A percentile compares a stretch with the other conserved stretches of the same genome.
These are phyloP conservation scores for Yarrowia bubula DNA, from an alignment of 805 yeast genomes.

Conservation along the genomic window DNA sequence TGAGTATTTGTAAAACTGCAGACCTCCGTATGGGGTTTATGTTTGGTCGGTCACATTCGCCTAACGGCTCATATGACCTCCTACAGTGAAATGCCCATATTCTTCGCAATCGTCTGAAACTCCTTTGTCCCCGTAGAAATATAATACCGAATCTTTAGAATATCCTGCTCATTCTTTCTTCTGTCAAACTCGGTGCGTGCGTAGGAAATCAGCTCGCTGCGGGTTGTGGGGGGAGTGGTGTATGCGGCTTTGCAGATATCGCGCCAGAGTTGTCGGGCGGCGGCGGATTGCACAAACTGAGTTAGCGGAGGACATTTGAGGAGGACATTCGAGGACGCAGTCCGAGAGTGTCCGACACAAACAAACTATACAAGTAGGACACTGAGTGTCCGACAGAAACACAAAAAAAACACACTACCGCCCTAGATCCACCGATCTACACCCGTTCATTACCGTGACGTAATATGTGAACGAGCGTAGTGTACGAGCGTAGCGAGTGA, in stretches of 20 bases:
- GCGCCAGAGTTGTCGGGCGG: constrained; percentile 39
- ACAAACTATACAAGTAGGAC: no score
- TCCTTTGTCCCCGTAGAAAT: constrained; percentile 40
- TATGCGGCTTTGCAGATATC: constrained; percentile 38
- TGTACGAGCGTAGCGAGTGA: no score
- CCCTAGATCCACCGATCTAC: no score
- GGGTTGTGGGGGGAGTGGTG: constrained; percentile 32
- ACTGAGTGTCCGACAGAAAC: background rate
- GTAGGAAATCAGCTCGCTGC: constrained; percentile 38
- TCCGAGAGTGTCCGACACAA: background rate
- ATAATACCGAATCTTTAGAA: constrained; percentile 36
- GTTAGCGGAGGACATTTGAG: background rate
- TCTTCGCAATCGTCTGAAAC: constrained; percentile 37
- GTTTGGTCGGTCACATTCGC: no score
- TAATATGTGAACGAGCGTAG: no score
- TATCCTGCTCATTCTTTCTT: constrained; percentile 36
- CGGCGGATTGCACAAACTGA: constrained; percentile 41
- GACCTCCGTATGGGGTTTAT: no score
- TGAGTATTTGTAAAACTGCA: no score
- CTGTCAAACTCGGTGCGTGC: constrained; percentile 40
- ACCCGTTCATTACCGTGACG: no score
- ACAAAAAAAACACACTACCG: no score
- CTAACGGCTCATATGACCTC: no score
- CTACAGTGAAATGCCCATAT: constrained; percentile 29
- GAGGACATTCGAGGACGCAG: background rate